Percentiles rank a stretch among this genome's conserved stretches.
Evolutionary conservation across 805 yeast species (phyloP).

Genomic region (Wickerhamiella alocasiicola): DNA sequence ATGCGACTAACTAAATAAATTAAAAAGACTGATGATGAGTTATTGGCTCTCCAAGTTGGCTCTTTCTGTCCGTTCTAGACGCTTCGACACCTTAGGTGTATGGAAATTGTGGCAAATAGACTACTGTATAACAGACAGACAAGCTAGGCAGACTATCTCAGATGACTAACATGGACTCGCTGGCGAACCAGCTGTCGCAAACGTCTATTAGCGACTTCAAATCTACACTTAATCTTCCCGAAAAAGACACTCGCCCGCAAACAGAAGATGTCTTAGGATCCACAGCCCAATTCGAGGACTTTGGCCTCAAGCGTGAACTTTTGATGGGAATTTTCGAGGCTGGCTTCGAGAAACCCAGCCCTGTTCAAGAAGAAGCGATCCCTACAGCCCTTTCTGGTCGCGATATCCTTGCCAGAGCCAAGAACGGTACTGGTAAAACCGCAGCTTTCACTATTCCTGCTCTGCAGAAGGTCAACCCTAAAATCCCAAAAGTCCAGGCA

Average conservation of each 20-base stretch:
- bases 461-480: conserved; percentile 77
- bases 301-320: conserved; percentile 79
- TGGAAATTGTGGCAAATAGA: no score
- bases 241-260: conserved; percentile 84
- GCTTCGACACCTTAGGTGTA: no score
- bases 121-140: no score
- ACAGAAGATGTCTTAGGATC: conserved; percentile 92
- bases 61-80: no score
- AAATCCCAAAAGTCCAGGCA: conserved; percentile 74
- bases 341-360: conserved; percentile 95
- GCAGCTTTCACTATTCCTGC: conserved; percentile 95
- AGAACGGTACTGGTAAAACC: conserved; percentile 97
- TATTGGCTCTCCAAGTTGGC: no score
- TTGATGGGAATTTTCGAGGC: conserved; percentile 98
- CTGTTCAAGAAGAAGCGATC: conserved; percentile 93
- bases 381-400: conserved; percentile 93
- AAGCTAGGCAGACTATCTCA: no score
- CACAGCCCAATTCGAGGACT: conserved; percentile 88
- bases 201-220: conserved; percentile 45
- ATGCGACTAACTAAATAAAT: no score
- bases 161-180: conserved; percentile 9
- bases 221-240: conserved; percentile 57
- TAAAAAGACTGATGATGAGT: no score
- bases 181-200: conserved; percentile 11
- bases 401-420: conserved; percentile 93